These are phyloP conservation scores for Chlorella sp. DNA, from an alignment of 139 green algal genomes.

Conservation along the genomic window DNA sequence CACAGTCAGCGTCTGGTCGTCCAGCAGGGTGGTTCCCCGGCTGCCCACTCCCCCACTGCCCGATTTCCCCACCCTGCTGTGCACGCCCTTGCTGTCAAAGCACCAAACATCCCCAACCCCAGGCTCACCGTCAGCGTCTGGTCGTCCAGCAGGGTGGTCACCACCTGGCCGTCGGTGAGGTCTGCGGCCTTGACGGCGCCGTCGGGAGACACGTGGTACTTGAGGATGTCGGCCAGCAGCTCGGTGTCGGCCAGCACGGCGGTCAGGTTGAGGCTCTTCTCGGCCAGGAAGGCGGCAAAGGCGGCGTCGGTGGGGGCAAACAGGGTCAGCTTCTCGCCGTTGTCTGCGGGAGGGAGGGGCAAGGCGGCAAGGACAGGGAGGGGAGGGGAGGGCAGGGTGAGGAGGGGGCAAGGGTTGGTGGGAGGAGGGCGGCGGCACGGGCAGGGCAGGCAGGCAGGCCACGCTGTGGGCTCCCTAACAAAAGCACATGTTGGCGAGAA, in stretches of 20 bases:
- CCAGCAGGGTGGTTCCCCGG: slow-evolving; percentile 6
- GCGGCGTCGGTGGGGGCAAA: slow-evolving; percentile 3
- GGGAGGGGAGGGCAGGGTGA: no score
- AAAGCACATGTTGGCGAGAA: no score
- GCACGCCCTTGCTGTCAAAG: no score
- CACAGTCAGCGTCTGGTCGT: not conserved
- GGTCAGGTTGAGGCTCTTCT: not conserved
- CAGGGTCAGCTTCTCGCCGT: not conserved
- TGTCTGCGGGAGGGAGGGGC: not conserved
- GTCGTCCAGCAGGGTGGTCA: not conserved
- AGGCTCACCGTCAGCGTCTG: not conserved
- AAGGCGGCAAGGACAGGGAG: not conserved
- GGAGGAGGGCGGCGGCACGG: no score
- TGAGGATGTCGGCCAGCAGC: not conserved
- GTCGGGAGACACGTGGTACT: not conserved
- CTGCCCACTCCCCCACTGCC: no score
- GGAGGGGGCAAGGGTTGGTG: no score
- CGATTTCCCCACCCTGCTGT: no score
- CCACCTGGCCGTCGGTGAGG: not conserved
- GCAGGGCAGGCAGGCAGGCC: no score
- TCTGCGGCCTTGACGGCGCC: not conserved
- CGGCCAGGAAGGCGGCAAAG: not conserved
- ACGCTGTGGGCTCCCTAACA: no score
- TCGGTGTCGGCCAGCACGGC: not conserved
- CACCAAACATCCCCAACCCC: not conserved